phyloP scores from a whole-genome alignment of 2,329 filamentous ascomycete species.

The Teratosphaeria pseudoeucalypti region DNA sequence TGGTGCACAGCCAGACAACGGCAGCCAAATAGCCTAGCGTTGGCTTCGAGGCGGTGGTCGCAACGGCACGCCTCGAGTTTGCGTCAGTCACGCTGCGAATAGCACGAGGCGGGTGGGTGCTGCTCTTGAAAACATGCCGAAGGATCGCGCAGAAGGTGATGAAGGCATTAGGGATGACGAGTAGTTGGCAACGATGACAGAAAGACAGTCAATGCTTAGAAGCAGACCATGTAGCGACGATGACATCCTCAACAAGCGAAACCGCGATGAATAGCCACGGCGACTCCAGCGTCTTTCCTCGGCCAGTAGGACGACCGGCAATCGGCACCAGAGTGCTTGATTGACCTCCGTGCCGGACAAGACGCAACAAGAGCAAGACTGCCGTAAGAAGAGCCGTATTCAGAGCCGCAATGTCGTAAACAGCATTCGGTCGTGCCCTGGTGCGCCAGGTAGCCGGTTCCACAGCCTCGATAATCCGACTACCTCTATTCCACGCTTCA shows the following conservation, averaged over 20 bases:
- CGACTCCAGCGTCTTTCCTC: background rate
- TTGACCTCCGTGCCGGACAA: no score
- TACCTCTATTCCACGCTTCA: no score
- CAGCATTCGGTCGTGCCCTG: no score
- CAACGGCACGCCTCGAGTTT: background rate
- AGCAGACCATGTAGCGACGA: background rate
- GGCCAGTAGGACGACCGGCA: background rate
- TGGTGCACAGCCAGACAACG: no score
- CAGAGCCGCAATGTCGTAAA: no score
- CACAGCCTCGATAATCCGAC: no score
- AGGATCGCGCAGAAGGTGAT: background rate
- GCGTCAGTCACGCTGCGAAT: background rate
- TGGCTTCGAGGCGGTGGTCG: background rate
- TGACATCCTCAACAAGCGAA: background rate
- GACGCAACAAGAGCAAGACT: no score
- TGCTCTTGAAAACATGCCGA: background rate
- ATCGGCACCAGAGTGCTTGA: no score
- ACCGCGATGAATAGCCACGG: background rate
- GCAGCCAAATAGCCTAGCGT: background rate
- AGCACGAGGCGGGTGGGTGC: background rate
- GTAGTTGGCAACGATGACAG: background rate
- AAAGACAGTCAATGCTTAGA: background rate
- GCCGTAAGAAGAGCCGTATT: no score
- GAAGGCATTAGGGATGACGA: background rate
- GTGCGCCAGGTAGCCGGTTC: no score